Conservation (phyloP, 1,284 basidiomycete genomes). For the Cystobasidium pallidum region DNA sequence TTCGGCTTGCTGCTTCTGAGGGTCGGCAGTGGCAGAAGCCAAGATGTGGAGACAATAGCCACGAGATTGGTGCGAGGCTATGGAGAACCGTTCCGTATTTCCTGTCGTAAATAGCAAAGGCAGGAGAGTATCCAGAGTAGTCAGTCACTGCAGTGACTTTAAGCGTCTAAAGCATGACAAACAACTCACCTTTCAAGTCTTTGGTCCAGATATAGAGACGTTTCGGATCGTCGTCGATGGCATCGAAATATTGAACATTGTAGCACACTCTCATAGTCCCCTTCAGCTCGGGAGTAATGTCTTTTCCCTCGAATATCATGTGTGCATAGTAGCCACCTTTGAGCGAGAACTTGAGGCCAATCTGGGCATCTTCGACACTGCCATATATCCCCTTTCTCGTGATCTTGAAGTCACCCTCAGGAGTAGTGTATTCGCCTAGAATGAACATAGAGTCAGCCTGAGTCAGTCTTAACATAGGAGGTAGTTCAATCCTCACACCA, state of each 20-base stretch:
- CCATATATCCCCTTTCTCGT: not conserved
- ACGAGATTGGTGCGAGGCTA: not conserved
- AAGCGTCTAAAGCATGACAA: not conserved
- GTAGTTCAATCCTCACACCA: not conserved
- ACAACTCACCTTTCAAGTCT: not conserved
- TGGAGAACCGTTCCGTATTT: conserved; percentile 1
- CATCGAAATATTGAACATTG: not conserved
- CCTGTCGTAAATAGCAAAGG: too few species aligned
- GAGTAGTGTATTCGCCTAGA: conserved; percentile 5
- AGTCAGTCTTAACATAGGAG: not conserved
- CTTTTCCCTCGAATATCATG: conserved; percentile 7
- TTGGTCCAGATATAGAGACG: conserved; percentile 20
- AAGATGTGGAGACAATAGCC: not conserved
- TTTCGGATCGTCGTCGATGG: not conserved
- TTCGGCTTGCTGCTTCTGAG: not conserved
- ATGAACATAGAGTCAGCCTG: not conserved
- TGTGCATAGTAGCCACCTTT: conserved; percentile 10
- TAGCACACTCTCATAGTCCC: not conserved
- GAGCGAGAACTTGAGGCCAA: conserved; percentile 8
- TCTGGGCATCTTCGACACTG: conserved; percentile 14
- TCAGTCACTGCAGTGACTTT: not conserved
- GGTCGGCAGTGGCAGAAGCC: not conserved
- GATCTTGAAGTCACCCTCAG: conserved; percentile 12
- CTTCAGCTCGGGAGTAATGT: not conserved
- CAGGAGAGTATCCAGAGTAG: too few species aligned